phyloP scores from a whole-genome alignment of 2,329 filamentous ascomycete genomes.

The Penicillium sp. region DNA sequence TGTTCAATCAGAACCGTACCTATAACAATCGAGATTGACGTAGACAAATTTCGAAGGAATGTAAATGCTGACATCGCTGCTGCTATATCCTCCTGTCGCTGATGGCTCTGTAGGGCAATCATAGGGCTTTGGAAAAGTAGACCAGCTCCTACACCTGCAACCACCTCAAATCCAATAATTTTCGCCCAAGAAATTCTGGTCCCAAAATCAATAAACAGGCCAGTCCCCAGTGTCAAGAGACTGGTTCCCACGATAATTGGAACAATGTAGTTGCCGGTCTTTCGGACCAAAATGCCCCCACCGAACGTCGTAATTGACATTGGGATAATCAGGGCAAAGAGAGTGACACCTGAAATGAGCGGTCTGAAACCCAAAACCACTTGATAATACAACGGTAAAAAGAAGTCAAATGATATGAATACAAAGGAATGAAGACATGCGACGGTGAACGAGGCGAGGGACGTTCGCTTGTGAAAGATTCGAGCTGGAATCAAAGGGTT shows the following conservation, averaged over 20 bases:
- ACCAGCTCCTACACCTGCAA: slow-evolving; percentile 15
- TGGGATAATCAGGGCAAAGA: slow-evolving; percentile 10
- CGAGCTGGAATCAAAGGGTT: slow-evolving; percentile 12
- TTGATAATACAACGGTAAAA: slow-evolving; percentile 14
- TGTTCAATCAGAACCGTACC: slow-evolving; percentile 11
- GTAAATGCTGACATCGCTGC: slow-evolving; percentile 14
- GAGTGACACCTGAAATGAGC: slow-evolving; percentile 8
- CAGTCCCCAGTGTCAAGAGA: background rate
- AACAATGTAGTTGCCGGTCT: slow-evolving; percentile 3
- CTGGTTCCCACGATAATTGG: background rate
- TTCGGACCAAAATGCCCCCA: slow-evolving; percentile 6
- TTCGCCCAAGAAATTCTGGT: background rate
- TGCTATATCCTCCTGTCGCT: slow-evolving; percentile 6
- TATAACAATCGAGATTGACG: slow-evolving; percentile 12
- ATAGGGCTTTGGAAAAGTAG: slow-evolving; percentile 21
- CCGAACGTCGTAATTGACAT: slow-evolving; percentile 3
- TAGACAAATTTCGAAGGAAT: slow-evolving; percentile 12
- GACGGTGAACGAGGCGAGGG: slow-evolving; percentile 7
- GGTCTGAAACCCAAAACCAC: slow-evolving; percentile 9
- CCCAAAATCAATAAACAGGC: slow-evolving; percentile 4
- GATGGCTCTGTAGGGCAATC: slow-evolving; percentile 16
- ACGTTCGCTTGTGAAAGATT: background rate
- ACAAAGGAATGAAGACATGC: slow-evolving; percentile 11
- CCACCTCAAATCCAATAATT: slow-evolving; percentile 19
- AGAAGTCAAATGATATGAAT: slow-evolving; percentile 12